A percentile compares a stretch with the other conserved stretches of the same genome.
These are phyloP conservation scores for Pythium aquatile DNA, from an alignment of 352 stramenopile genomes.

Conservation along the genomic window DNA sequence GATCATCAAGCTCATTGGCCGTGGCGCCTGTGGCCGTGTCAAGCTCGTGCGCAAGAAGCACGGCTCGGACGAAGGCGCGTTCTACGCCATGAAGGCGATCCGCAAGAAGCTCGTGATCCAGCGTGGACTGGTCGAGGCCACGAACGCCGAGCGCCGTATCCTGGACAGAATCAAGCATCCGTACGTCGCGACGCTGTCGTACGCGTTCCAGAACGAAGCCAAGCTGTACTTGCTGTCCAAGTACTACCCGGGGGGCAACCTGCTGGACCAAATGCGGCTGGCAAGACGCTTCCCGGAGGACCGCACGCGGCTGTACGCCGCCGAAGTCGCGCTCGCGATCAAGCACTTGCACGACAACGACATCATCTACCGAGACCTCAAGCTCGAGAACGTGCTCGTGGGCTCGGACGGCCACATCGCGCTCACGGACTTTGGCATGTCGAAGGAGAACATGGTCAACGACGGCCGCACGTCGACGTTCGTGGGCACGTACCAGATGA, in stretches of 20 bases:
- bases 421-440: constrained; percentile 99
- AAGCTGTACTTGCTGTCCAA: constrained; percentile 92
- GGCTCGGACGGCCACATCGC: constrained; percentile 95
- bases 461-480: constrained; percentile 82
- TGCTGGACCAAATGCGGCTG: constrained; percentile 91
- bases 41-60: constrained; percentile 89
- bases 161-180: constrained; percentile 93
- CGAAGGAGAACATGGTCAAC: constrained; percentile 96
- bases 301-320: constrained; percentile 94
- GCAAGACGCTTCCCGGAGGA: constrained; percentile 91
- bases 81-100: constrained; percentile 88
- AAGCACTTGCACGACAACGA: constrained; percentile 91
- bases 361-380: constrained; percentile 98
- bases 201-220: constrained; percentile 88
- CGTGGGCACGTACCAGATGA: constrained; percentile 92
- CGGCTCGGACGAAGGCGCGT: constrained; percentile 70
- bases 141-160: constrained; percentile 89
- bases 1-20: constrained; percentile 97
- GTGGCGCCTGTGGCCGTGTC: constrained; percentile 86
- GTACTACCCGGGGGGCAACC: constrained; percentile 96
- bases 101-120: constrained; percentile 88
- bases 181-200: constrained; percentile 95
- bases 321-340: constrained; percentile 96
- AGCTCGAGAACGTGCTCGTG: constrained; percentile 98
- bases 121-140: constrained; percentile 88